Evolutionary conservation across 1,284 basidiomycete species (phyloP), one percentile per base, ranked within the genome.

Genomic region (Papiliotrema flavescens): DNA sequence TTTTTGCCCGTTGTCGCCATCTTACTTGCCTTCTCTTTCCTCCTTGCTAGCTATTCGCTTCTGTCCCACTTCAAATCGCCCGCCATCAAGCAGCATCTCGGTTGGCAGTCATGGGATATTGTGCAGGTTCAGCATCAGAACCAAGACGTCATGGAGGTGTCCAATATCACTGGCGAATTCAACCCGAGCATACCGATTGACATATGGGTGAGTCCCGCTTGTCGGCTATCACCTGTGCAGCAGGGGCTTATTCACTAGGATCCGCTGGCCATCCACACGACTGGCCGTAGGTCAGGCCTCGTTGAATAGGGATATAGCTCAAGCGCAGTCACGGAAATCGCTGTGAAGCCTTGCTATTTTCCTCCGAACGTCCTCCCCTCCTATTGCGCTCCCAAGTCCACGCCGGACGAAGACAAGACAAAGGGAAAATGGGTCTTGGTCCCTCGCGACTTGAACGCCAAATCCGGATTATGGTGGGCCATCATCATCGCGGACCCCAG

Each of bases 381-480:
- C 19, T 62, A 86, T 13, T 95, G 93, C 69, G 74, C 77, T 1
- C 90, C 92, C 0, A 70, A 79, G 3, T 82, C 86, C 0, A 89
- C 84, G 0, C 79, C 81, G 9, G 87, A 88, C 60, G 75, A 85
- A 35, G 89, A 93, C 69, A 85, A 86, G 4, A 80, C 84, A 50
- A 86, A 85, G 62, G 91, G 91, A 0, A 88, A 86, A 66, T 95
- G 92, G 92, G 90, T 95, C 1, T 83, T 86, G 20, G 86, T 94
- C 8, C 83, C 84, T 20, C 80, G 85, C 19, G 86, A 93, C 70
- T 74, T 95, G 34, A 90, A 91, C 69, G 68, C 78, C 42, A 82
- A 88, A 64, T 78, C 81, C 4, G 86, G 86, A 0, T 70, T 85
- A 43, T 80, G 85, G 74, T 84, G 32, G 53, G 65, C 49, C 42